Percentiles rank a stretch among this genome's conserved stretches.
Conservation (phyloP, 2,329 filamentous ascomycete genomes). For the Aspergillus fijiensis region DNA sequence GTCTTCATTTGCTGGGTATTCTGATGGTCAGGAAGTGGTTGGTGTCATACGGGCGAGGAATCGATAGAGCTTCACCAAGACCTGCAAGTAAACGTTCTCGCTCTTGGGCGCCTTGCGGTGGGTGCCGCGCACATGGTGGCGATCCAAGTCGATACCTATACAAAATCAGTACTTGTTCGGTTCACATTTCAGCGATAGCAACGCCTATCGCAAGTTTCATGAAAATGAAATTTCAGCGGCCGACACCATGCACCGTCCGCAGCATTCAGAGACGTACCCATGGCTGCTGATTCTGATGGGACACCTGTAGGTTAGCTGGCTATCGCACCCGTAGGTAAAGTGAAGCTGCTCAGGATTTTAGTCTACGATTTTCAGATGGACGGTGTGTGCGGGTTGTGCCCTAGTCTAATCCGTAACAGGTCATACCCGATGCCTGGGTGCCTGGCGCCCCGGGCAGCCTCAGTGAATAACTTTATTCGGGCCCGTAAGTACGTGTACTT, state of each 20-base stretch:
- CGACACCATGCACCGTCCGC: not conserved
- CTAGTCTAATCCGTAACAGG: conserved; percentile 38
- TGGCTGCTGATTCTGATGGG: conserved; percentile 44
- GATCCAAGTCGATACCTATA: conserved; percentile 58
- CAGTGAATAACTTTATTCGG: not conserved
- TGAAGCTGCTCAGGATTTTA: conserved; percentile 38
- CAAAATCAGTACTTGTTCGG: conserved; percentile 16
- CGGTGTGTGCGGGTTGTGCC: conserved; percentile 47
- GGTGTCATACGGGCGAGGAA: conserved; percentile 79
- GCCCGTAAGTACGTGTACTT: not conserved
- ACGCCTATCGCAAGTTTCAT: not conserved
- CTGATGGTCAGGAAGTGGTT: not conserved
- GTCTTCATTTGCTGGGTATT: not conserved
- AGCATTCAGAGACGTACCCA: conserved; percentile 38
- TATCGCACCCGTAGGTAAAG: conserved; percentile 42
- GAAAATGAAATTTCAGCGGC: not conserved
- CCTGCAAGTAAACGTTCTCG: conserved; percentile 96
- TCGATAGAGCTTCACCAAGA: conserved; percentile 97
- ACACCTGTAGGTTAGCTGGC: conserved; percentile 42
- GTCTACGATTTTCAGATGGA: conserved; percentile 42
- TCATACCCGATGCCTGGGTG: conserved; percentile 8
- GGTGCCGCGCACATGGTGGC: conserved; percentile 62
- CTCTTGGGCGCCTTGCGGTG: conserved; percentile 97
- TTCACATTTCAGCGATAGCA: not conserved
- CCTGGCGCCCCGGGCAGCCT: not conserved